These are phyloP conservation scores for sunflower (Helianthus annuus) DNA, from an alignment of 129 eudicot species.

Conservation along the genomic window HanXRQr2.0-SUNRISE NC_035445.2:128904781-128905280, in stretches of 20 bases:
- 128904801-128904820: constrained; percentile 63
- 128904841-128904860: constrained; percentile 36
- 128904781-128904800: constrained; percentile 66
- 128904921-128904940: too few species aligned
- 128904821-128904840: constrained; percentile 77
- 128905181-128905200: constrained; percentile 81
- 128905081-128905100: too few species aligned
- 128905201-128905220: constrained; percentile 57
- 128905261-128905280: background rate
- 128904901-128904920: too few species aligned
- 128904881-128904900: background rate
- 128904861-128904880: background rate
- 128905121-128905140: too few species aligned
- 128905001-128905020: too few species aligned
- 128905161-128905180: constrained; percentile 57
- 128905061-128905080: too few species aligned
- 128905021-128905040: too few species aligned
- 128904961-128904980: too few species aligned
- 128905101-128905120: too few species aligned
- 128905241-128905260: constrained; percentile 53
- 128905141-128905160: background rate
- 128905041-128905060: too few species aligned
- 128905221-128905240: constrained; percentile 90
- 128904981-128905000: too few species aligned
- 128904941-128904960: too few species aligned